Base-by-base conservation (phyloP, 176 grass and related monocot genomes). In the Ampelocalamus luodianensis region DNA sequence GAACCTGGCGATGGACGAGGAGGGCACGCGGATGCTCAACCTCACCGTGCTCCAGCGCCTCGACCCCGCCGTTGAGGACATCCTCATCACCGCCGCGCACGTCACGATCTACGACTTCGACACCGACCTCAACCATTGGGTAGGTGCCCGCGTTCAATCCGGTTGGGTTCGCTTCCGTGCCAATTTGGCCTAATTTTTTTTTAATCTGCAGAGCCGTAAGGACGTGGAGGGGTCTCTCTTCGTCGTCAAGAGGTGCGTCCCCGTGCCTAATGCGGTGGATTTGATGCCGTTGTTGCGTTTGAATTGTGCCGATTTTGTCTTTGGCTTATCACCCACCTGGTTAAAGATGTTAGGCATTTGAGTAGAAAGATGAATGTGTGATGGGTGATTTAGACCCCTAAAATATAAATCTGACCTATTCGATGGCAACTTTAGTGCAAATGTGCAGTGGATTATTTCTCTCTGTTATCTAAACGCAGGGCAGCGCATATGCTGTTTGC, bases 221-320 rank as follows among this genome's bases (percentile, higher is more conserved):
- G 89, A 94, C 15, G 89, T 94, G n/a, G 92, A 94, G 42, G 92
- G 92, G 46, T 94, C 92, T 8, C 80, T 94, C 5, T 94, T 94
- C 44, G 86, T 94, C 29, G 84, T 94, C n/a, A 92, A 92, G 90
- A 92, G 92, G 92, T 92, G 15, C 6, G 38, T 85, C 3, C 6
- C 20, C 3, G 8, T 42, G 6, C 59, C 18, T 74, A 49, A 24
- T 53, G 15, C 10, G 6, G 27, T 73, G 63, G 24, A 32, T 46
- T 62, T 49, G 4, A 32, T 23, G 45, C 29, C 1, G 5, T n/a
- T 37, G 44, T 38, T 80, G 55, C 17, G 10, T 63, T 4, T 32
- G 3, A 8, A 56, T 69, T 77, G 2, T 80, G 18, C 24, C 3
- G 8, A 16, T 53, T 72, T 53, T 49, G 14, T 53, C 2, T 58